phyloP scores from a whole-genome alignment of 2,329 filamentous ascomycete genomes.

The Ascochyta fabae region DNA sequence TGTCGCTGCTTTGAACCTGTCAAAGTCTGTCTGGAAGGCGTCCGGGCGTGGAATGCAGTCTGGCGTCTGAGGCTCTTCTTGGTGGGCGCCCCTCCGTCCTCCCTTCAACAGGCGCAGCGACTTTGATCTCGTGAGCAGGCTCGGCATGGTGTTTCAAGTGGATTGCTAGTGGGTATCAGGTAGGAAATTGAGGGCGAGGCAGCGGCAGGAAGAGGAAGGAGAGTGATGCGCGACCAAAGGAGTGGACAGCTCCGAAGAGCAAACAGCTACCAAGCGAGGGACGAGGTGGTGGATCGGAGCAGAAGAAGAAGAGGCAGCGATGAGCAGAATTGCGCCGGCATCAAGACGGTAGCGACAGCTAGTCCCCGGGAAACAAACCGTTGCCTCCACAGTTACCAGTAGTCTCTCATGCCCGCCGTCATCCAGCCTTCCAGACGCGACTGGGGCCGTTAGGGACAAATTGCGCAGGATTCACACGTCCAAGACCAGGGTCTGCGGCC shows the following conservation, averaged over 20 bases:
- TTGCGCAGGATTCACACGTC: constrained; percentile 39
- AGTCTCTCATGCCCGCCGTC: constrained; percentile 35
- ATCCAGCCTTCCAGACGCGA: constrained; percentile 34
- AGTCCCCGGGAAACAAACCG: constrained; percentile 33
- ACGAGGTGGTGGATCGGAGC: constrained; percentile 27
- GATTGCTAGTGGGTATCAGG: constrained; percentile 43
- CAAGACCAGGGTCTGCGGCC: constrained; percentile 16
- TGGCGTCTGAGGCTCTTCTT: constrained; percentile 26
- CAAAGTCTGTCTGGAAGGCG: constrained; percentile 33
- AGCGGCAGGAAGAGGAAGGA: constrained; percentile 28
- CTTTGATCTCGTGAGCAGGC: constrained; percentile 47
- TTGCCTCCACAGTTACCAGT: constrained; percentile 28
- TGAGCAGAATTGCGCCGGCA: constrained; percentile 30
- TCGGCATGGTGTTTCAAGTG: constrained; percentile 49
- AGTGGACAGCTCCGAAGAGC: constrained; percentile 51
- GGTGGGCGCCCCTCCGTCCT: constrained; percentile 40
- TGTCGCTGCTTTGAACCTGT: constrained; percentile 43
- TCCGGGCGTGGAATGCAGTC: constrained; percentile 33
- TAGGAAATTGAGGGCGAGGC: constrained; percentile 29
- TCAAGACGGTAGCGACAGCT: constrained; percentile 18
- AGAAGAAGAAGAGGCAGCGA: constrained; percentile 26
- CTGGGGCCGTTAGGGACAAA: constrained; percentile 44
- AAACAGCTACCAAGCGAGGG: constrained; percentile 32
- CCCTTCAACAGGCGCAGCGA: constrained; percentile 46
- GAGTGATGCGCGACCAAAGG: constrained; percentile 36